Evolutionary conservation across 495 filamentous ascomycete genomes (phyloP).

Genomic region (Penicillium ochrochloron): DNA sequence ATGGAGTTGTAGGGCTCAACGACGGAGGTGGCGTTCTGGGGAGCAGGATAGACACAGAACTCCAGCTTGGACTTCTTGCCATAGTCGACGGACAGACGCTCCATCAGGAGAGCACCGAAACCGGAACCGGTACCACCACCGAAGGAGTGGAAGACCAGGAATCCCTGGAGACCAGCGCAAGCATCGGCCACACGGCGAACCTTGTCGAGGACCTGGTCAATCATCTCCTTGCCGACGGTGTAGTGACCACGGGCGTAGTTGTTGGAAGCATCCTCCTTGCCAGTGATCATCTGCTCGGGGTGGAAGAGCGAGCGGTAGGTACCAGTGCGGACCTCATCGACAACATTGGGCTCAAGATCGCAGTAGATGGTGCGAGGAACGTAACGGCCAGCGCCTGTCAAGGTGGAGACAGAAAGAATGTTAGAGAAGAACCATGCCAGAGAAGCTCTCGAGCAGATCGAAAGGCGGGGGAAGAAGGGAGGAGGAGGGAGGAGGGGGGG

Average conservation of each 20-base stretch:
- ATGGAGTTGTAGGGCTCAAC: constrained; percentile 99
- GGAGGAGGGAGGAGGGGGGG: background rate
- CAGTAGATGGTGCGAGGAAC: constrained; percentile 99
- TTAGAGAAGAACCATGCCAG: constrained; percentile 21
- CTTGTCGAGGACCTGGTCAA: constrained; percentile 96
- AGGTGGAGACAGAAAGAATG: constrained; percentile 26
- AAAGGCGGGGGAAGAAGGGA: background rate
- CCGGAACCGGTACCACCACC: constrained; percentile 98
- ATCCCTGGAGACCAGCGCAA: constrained; percentile 96
- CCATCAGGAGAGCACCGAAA: constrained; percentile 96
- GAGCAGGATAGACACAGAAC: constrained; percentile 98
- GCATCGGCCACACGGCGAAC: constrained; percentile 94
- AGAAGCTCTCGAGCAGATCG: background rate
- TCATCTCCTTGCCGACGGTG: constrained; percentile 98
- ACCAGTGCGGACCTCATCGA: constrained; percentile 98
- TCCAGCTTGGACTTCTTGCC: constrained; percentile 99
- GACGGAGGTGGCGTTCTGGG: constrained; percentile 93
- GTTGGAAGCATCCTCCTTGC: constrained; percentile 99
- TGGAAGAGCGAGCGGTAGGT: constrained; percentile 96
- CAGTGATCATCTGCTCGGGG: constrained; percentile 98
- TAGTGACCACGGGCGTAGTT: constrained; percentile 99
- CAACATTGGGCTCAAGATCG: constrained; percentile 99
- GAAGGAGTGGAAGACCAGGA: constrained; percentile 99
- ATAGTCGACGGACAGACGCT: constrained; percentile 96
- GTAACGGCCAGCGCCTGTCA: constrained; percentile 92